Evolutionary conservation across 768 basidiomycete species (phyloP).

Genomic region (Suillus hirtellus): DNA sequence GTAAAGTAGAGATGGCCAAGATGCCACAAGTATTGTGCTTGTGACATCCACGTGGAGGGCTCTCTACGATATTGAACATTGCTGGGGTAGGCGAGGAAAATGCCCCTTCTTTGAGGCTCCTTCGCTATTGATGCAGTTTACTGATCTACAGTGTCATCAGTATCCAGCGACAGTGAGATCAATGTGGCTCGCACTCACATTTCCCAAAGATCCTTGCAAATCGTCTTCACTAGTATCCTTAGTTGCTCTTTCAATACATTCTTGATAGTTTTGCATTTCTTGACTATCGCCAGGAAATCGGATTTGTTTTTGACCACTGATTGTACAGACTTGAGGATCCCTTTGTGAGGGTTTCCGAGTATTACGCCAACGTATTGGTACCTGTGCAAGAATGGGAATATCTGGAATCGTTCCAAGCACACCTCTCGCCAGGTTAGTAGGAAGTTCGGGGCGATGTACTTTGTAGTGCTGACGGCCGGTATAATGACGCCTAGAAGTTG

Average conservation of each 20-base stretch:
- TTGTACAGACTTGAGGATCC: not conserved
- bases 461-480: not conserved
- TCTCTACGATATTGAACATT: no score
- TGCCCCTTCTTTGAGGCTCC: no score
- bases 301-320: not conserved
- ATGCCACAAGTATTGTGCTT: no score
- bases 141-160: no score
- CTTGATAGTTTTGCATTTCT: not conserved
- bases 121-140: no score
- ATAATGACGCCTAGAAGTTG: not conserved
- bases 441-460: not conserved
- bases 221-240: not conserved
- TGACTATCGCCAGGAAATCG: not conserved
- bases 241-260: not conserved
- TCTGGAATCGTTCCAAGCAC: not conserved
- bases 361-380: not conserved
- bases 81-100: no score
- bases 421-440: not conserved
- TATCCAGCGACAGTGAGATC: not conserved
- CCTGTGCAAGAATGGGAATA: not conserved
- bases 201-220: not conserved
- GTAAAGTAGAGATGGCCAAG: no score
- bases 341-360: not conserved
- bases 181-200: not conserved
- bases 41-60: no score